Base-by-base conservation (phyloP, 345 rosid species). In the Heritiera littoralis region DNA sequence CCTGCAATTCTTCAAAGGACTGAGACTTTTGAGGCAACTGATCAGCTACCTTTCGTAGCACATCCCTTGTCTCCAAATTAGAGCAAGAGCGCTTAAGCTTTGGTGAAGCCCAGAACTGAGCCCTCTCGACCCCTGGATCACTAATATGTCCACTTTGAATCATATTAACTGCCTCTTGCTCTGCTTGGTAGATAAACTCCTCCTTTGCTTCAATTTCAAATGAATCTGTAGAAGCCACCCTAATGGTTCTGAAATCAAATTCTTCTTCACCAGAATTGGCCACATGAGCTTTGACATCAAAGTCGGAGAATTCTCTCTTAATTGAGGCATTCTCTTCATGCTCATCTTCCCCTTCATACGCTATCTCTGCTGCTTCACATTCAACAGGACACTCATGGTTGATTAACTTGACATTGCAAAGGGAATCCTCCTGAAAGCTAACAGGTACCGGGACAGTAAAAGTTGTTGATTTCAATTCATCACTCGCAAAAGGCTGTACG, bases 21-120 rank as follows among this genome's bases (percentile, higher is more conserved):
- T 75, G 81, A 72, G 87, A 89, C 72, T 85, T 81, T 23, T 23
- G 28, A 30, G 88, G 80, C 79, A 87, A 78, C 61, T 71, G 77
- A 75, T 82, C 82, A 1, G 63, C 82, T 20, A 83, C 79, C 83
- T 82, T 82, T 77, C 83, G 88, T 5, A 74, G 83, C 52, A 80
- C 83, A 66, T 85, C 78, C 75, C 89, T 51, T 1, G 85, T 80
- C 84, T 89, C 97, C 59, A 93, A 84, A 83, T 86, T 87, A n/a
- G 98, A 95, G 84, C 99, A 95, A 1, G 98, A 92, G 49, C 97
- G 85, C 83, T 88, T 86, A 38, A 91, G 97, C 87, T 80, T 84
- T 9, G 97, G 97, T 3, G 97, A 89, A 81, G 86, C 86, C 91
- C 90, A 87, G 72, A 89, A 81, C 68, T 83, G 84, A 17, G 87